These are phyloP conservation scores for Lentinus brumalis DNA, from an alignment of 768 basidiomycete species.

Conservation along the genomic window DNA sequence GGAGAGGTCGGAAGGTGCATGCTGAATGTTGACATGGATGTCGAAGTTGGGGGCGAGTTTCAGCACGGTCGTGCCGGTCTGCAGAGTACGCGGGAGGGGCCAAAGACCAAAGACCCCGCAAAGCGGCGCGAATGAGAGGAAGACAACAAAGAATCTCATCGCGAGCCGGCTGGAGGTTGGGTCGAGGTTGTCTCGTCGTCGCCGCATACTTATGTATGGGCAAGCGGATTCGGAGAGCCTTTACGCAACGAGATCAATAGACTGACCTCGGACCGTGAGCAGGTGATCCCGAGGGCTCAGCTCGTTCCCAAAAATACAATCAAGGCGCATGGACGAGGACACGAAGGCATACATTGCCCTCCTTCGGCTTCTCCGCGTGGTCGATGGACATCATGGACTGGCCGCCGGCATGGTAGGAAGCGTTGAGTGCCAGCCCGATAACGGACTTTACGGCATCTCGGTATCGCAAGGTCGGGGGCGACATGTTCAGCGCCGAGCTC, in stretches of 20 bases:
- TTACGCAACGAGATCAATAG: not conserved
- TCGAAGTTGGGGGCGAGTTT: conserved; percentile 49
- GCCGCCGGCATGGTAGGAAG: too few species aligned
- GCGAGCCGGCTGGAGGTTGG: not conserved
- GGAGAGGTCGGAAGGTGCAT: conserved; percentile 53
- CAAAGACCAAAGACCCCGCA: conserved; percentile 28
- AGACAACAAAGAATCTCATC: conserved; percentile 5
- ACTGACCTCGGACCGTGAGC: conserved; percentile 1
- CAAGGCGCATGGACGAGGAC: conserved; percentile 1
- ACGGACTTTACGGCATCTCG: not conserved
- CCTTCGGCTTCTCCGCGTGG: not conserved
- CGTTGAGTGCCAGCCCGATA: not conserved
- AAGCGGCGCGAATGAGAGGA: not conserved
- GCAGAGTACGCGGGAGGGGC: conserved; percentile 36
- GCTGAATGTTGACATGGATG: conserved; percentile 43
- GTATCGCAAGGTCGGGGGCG: not conserved
- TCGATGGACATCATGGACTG: not conserved
- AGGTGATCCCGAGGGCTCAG: not conserved
- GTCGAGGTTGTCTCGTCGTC: not conserved
- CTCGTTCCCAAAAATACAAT: conserved; percentile 13
- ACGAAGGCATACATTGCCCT: conserved; percentile 1
- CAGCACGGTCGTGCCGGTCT: conserved; percentile 31
- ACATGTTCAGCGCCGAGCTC: not conserved
- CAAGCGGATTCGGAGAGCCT: not conserved
- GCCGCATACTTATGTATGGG: not conserved